phyloP scores from a whole-genome alignment of 2,329 filamentous ascomycete species.

The Chrysosphaeria jannelii region DNA sequence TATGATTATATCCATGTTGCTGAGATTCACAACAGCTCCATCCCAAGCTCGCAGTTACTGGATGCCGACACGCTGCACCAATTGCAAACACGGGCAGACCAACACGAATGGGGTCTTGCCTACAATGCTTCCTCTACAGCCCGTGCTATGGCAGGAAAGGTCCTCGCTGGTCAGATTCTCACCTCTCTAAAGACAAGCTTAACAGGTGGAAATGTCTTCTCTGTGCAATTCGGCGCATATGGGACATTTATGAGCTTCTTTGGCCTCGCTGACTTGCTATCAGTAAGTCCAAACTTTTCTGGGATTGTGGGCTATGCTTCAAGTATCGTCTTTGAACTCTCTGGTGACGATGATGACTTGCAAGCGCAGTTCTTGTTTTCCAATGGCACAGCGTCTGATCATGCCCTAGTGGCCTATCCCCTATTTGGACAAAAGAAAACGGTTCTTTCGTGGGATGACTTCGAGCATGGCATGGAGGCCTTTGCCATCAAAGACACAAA shows the following conservation, averaged over 20 bases:
- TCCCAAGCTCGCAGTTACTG: slow-evolving; percentile 27
- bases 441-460: slow-evolving; percentile 36
- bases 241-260: slow-evolving; percentile 32
- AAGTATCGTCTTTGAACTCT: slow-evolving; percentile 47
- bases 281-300: slow-evolving; percentile 29
- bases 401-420: no score
- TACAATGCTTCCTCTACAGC: slow-evolving; percentile 46
- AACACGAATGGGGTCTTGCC: slow-evolving; percentile 55
- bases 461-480: slow-evolving; percentile 27
- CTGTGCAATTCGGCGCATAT: slow-evolving; percentile 25
- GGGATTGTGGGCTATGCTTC: slow-evolving; percentile 64
- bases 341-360: slow-evolving; percentile 12
- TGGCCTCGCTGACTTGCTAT: slow-evolving; percentile 21
- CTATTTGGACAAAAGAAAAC: slow-evolving; percentile 26
- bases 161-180: slow-evolving; percentile 24
- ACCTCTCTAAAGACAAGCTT: slow-evolving; percentile 16
- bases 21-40: slow-evolving; percentile 26
- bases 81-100: slow-evolving; percentile 43
- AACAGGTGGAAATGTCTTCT: no score
- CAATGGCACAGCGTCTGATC: slow-evolving; percentile 26
- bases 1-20: slow-evolving; percentile 30
- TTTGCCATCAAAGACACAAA: slow-evolving; percentile 34
- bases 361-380: slow-evolving; percentile 28
- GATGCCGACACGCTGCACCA: slow-evolving; percentile 26
- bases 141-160: slow-evolving; percentile 25